Conservation (phyloP, 2,329 filamentous ascomycete genomes). For the Botrytis sinoallii region DNA sequence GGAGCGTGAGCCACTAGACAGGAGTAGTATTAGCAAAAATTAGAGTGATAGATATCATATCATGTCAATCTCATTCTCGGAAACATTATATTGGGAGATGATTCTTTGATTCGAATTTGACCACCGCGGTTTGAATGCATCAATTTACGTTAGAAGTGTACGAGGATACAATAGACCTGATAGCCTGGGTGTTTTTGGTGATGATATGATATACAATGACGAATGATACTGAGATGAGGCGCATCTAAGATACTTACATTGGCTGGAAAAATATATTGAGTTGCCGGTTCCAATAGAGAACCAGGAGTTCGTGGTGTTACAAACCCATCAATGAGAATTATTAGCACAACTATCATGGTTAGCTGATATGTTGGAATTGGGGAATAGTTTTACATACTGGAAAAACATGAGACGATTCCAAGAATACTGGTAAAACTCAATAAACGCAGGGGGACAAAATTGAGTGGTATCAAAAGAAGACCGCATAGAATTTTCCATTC, state of each 20-base stretch:
- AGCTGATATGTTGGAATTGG: not conserved
- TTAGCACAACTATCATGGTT: slow-evolving; percentile 63
- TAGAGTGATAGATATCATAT: not conserved
- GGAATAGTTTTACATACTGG: slow-evolving; percentile 59
- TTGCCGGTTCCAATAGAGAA: slow-evolving; percentile 76
- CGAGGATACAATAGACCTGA: not conserved
- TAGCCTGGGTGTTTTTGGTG: not conserved
- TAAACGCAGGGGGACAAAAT: slow-evolving; percentile 77
- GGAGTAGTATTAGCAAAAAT: not conserved
- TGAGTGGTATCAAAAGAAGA: slow-evolving; percentile 73
- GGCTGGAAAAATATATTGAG: slow-evolving; percentile 75
- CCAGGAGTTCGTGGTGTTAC: slow-evolving; percentile 76
- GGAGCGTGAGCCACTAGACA: slow-evolving; percentile 67
- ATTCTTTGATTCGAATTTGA: not conserved
- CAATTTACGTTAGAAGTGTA: not conserved
- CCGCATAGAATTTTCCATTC: slow-evolving; percentile 87
- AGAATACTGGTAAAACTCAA: slow-evolving; percentile 89
- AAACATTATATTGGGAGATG: no score
- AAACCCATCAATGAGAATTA: slow-evolving; percentile 82
- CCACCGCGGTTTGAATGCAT: not conserved
- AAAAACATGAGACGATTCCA: slow-evolving; percentile 86
- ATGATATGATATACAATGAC: not conserved
- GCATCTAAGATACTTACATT: slow-evolving; percentile 44
- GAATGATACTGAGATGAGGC: not conserved
- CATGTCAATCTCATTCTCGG: not conserved